Evolutionary conservation across 768 basidiomycete species (phyloP).

Genomic region (Amanita thiersii): DNA sequence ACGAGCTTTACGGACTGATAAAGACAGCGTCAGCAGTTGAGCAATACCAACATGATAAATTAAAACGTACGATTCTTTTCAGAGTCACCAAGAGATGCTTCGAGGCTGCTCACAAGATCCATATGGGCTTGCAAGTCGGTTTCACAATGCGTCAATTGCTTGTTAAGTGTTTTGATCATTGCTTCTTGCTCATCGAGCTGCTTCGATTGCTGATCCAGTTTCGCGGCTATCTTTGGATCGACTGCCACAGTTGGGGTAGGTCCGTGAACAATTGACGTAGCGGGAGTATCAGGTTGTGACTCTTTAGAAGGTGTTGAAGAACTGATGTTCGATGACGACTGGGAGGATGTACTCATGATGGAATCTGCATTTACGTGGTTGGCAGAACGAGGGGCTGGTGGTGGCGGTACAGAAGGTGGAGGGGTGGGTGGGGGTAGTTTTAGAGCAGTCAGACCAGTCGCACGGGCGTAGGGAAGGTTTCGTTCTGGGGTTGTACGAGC

Average conservation of each 20-base stretch:
- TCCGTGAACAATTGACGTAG: constrained; percentile 48
- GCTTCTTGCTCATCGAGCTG: constrained; percentile 77
- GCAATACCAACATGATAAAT: constrained; percentile 1
- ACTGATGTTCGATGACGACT: constrained; percentile 43
- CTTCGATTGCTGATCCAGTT: constrained; percentile 68
- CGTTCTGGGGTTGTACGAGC: constrained; percentile 43
- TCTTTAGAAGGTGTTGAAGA: constrained; percentile 57
- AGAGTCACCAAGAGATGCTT: constrained; percentile 81
- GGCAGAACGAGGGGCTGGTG: constrained; percentile 57
- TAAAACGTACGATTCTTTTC: constrained; percentile 80
- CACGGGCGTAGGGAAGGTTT: constrained; percentile 44
- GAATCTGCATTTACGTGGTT: constrained; percentile 37
- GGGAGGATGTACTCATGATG: constrained; percentile 52
- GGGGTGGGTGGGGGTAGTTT: constrained; percentile 87
- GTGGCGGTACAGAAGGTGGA: constrained; percentile 81
- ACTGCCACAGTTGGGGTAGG: constrained; percentile 30
- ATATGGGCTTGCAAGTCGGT: constrained; percentile 86
- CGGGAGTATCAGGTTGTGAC: constrained; percentile 61
- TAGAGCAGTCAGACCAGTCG: constrained; percentile 52
- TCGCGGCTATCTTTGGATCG: constrained; percentile 49
- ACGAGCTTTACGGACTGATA: constrained; percentile 81
- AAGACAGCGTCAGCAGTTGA: constrained; percentile 7
- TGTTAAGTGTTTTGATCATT: constrained; percentile 92
- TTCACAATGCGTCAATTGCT: constrained; percentile 91
- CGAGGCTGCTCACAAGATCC: constrained; percentile 79